Conservation (phyloP, 148 eudicot species). For the Camellia granthamiana region DNA sequence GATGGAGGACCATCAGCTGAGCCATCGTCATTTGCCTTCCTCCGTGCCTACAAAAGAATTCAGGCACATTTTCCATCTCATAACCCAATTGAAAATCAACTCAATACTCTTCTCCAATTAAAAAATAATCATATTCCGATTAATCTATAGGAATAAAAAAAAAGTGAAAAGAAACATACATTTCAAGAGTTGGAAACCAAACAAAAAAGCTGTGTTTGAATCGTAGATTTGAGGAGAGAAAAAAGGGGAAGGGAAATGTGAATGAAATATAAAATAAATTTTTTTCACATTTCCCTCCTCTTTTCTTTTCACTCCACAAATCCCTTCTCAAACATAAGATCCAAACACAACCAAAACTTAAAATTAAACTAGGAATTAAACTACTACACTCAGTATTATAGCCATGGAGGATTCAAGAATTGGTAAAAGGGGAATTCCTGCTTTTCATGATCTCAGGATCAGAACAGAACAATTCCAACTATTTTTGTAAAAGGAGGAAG, state of each 20-base stretch:
- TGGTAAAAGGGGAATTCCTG: too few relatives aligned
- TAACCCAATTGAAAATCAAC: neutral
- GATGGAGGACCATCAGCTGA: neutral
- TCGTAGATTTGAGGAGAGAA: too few relatives aligned
- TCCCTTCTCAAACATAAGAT: too few relatives aligned
- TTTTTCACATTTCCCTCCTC: too few relatives aligned
- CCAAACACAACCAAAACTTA: too few relatives aligned
- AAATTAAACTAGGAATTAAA: neutral
- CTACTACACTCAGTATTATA: neutral
- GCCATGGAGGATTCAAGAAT: neutral
- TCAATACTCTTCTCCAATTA: neutral
- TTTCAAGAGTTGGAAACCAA: neutral
- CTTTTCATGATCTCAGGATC: neutral
- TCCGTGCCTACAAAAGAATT: neutral
- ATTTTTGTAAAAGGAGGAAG: neutral
- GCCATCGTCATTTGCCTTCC: slow-evolving; percentile 6
- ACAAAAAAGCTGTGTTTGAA: neutral
- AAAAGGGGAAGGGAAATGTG: too few relatives aligned
- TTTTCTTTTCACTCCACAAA: too few relatives aligned
- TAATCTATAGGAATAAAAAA: neutral
- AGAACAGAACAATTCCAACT: neutral
- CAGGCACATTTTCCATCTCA: neutral
- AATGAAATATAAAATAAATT: too few relatives aligned
- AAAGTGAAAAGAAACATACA: neutral
- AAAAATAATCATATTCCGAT: neutral